phyloP scores from a whole-genome alignment of 2,329 filamentous ascomycete genomes.

The Spiromastix sp. region DNA sequence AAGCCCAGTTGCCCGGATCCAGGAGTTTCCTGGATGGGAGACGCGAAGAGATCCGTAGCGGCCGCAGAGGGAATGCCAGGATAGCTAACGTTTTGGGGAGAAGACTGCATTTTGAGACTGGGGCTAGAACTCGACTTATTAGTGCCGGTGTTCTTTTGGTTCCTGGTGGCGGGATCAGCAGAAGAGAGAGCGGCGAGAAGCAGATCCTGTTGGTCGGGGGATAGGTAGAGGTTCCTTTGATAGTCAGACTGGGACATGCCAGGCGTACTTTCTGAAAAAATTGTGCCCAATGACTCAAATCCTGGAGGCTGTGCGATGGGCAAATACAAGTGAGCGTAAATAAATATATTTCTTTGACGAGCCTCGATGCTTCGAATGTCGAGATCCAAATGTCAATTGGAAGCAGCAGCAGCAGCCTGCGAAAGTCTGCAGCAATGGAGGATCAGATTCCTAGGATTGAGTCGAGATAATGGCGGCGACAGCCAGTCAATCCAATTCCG shows the following conservation, averaged over 20 bases:
- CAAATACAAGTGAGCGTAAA: too few relatives aligned
- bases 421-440: too few relatives aligned
- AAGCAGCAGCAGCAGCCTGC: too few relatives aligned
- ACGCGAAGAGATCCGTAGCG: conserved; percentile 20
- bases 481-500: too few relatives aligned
- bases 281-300: too few relatives aligned
- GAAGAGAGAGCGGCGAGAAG: conserved; percentile 67
- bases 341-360: too few relatives aligned
- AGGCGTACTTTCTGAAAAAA: too few relatives aligned
- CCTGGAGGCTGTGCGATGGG: too few relatives aligned
- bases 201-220: conserved; percentile 65
- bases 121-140: conserved; percentile 16
- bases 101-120: conserved; percentile 26
- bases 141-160: conserved; percentile 14
- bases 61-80: conserved; percentile 1
- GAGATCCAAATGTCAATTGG: too few relatives aligned
- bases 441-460: too few relatives aligned
- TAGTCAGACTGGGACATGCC: conserved; percentile 31
- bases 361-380: too few relatives aligned
- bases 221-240: conserved; percentile 55
- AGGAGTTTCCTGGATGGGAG: conserved; percentile 24
- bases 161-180: conserved; percentile 41
- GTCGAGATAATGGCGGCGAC: too few relatives aligned
- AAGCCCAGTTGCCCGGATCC: conserved; percentile 42
- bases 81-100: conserved; percentile 3